Base-by-base conservation (phyloP, 2,329 filamentous ascomycete genomes). In the Alternaria sp. region DNA sequence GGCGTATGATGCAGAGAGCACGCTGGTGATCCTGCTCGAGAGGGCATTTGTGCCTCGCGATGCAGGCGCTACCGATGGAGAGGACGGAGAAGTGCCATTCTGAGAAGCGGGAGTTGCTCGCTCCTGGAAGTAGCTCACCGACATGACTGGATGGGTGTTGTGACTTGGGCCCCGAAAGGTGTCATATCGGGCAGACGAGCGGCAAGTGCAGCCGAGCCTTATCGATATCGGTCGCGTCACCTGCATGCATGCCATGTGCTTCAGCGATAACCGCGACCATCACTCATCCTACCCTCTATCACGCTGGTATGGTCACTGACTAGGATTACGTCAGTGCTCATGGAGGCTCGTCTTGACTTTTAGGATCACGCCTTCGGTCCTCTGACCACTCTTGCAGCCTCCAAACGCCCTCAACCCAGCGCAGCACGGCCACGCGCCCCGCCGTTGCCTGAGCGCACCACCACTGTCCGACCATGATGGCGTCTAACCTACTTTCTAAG, bases 1-100 rank as follows among this genome's bases (percentile, higher is more conserved):
- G 7, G 93, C 91, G 81, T 97, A 97, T 0, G 95, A 97, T 3
- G 93, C 90, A 5, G 96, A 97, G 52, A 98, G 87, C 44, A 98
- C 91, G 65, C 88, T 90, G 23, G 93, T 92, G 70, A 97, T 88
- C 76, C 96, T 93, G 64, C 90, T 91, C 8, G 92, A 90, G 30
- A 98, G 83, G 8, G 93, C 91, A 79, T 88, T 93, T 13, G 83
- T 74, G 19, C 83, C 73, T 43, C 73, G 72, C n/a, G 74, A 74
- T 7, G 68, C 60, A 11, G 65, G 49, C 6, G 66, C 74, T 47
- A 62, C 51, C 6, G 72, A 70, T 2, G 76, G 69, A 25, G 74
- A 69, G 30, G 70, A 70, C 23, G 75, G 73, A n/a, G 75, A 75
- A 21, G 69, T 51, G 47, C 59, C 71, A 72, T 77, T 73, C 36